phyloP scores from a whole-genome alignment of 2,329 filamentous ascomycete species.

The Dendryphion nanum region DNA sequence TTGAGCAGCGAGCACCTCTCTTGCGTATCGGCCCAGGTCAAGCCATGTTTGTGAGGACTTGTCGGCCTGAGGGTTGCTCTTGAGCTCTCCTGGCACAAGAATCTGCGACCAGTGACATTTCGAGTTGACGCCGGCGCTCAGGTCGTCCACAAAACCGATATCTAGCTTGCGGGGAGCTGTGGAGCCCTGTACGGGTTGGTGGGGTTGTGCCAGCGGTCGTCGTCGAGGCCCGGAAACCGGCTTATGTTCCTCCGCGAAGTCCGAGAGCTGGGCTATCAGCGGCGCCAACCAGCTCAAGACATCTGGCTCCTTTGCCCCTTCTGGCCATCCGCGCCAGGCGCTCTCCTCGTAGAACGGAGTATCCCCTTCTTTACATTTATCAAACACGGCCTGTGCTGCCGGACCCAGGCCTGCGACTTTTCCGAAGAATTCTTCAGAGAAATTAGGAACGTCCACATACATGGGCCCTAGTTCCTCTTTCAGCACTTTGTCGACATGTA shows the following conservation, averaged over 20 bases:
- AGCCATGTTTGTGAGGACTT: constrained; percentile 28
- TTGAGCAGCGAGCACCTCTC: constrained; percentile 42
- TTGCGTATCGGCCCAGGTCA: constrained; percentile 46
- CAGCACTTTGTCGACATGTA: no score
- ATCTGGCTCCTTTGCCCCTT: constrained; percentile 17
- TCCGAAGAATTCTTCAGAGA: no score
- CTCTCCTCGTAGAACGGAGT: no score
- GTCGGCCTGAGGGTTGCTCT: constrained; percentile 46
- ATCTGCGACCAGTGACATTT: constrained; percentile 43
- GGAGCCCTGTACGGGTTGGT: constrained; percentile 20
- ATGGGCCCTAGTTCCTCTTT: no score
- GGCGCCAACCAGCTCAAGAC: constrained; percentile 19
- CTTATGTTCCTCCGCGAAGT: constrained; percentile 11
- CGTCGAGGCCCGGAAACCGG: constrained; percentile 9
- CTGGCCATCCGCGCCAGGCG: constrained; percentile 19
- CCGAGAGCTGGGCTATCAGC: constrained; percentile 15
- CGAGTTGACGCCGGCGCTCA: constrained; percentile 12
- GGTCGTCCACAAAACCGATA: constrained; percentile 21
- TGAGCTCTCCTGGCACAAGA: constrained; percentile 47
- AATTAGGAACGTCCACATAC: no score
- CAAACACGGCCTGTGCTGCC: no score
- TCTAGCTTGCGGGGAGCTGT: constrained; percentile 17
- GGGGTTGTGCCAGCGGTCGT: constrained; percentile 15
- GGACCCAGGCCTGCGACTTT: no score
- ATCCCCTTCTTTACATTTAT: no score